These are phyloP conservation scores for Podospora bellae-mahoneyi DNA, from an alignment of 495 filamentous ascomycete genomes.

Conservation along the genomic window DNA sequence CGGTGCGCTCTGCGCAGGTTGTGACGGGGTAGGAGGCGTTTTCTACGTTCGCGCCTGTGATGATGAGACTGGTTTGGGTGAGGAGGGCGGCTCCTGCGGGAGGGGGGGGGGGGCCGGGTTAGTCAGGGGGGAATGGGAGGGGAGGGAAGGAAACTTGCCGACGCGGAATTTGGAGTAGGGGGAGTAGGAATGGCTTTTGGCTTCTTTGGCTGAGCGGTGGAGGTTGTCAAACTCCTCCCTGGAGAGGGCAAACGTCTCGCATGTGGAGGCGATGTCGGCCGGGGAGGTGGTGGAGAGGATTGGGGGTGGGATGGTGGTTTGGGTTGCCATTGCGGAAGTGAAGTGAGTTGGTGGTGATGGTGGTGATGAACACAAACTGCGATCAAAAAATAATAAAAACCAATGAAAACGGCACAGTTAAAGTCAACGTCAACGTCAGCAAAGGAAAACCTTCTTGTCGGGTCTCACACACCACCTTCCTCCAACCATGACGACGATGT, in stretches of 20 bases:
- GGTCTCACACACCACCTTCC: not conserved
- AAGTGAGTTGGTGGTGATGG: not conserved
- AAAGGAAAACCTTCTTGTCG: not conserved
- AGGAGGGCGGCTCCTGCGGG: slow-evolving; percentile 60
- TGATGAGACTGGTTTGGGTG: slow-evolving; percentile 54
- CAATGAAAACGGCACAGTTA: not conserved
- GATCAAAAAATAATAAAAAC: too few relatives aligned
- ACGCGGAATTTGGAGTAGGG: slow-evolving; percentile 94
- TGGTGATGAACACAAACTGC: not conserved
- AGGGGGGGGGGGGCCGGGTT: too few relatives aligned
- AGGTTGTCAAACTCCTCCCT: slow-evolving; percentile 59
- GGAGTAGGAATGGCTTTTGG: slow-evolving; percentile 79
- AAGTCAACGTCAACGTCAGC: not conserved
- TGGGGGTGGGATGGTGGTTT: not conserved
- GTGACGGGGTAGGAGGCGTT: slow-evolving; percentile 91
- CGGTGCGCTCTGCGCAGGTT: slow-evolving; percentile 89
- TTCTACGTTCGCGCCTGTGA: slow-evolving; percentile 85
- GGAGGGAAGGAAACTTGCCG: slow-evolving; percentile 39
- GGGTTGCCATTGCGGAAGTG: slow-evolving; percentile 10
- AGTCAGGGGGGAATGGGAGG: too few relatives aligned
- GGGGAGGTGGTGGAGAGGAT: slow-evolving; percentile 29
- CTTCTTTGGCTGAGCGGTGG: slow-evolving; percentile 54
- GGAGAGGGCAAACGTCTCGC: slow-evolving; percentile 49
- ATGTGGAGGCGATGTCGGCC: slow-evolving; percentile 28
- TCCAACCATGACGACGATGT: not conserved